These are phyloP conservation scores for Arthroderma sp. DNA, from an alignment of 2,329 filamentous ascomycete species.

Conservation along the genomic window DNA sequence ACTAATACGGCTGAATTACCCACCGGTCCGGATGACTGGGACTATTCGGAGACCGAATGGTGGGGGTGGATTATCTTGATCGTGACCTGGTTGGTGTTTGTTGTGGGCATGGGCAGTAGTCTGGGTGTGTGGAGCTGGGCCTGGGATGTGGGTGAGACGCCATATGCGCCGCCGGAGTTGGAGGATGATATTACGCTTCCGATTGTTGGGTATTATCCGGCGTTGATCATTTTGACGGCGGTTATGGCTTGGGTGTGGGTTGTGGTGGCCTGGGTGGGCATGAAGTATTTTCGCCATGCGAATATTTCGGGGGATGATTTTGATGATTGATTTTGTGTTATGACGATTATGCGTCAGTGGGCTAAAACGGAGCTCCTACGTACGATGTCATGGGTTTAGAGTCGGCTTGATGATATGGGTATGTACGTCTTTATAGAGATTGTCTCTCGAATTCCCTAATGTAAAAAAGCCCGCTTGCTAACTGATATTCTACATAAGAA, in stretches of 20 bases:
- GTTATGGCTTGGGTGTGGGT: slow-evolving; percentile 99
- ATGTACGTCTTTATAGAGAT: too few relatives aligned
- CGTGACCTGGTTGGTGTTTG: slow-evolving; percentile 90
- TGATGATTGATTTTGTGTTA: background rate
- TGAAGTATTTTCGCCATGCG: slow-evolving; percentile 98
- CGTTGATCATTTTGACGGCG: slow-evolving; percentile 77
- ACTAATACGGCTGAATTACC: slow-evolving; percentile 28
- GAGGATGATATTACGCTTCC: slow-evolving; percentile 91
- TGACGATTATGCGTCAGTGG: background rate
- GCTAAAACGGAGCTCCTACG: too few relatives aligned
- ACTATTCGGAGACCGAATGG: slow-evolving; percentile 90
- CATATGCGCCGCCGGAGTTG: slow-evolving; percentile 85
- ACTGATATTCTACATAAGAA: too few relatives aligned
- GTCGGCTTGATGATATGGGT: too few relatives aligned
- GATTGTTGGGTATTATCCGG: slow-evolving; percentile 94
- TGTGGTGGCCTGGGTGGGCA: slow-evolving; percentile 90
- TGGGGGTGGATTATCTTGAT: slow-evolving; percentile 93
- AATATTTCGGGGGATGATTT: slow-evolving; percentile 56
- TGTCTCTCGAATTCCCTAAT: too few relatives aligned
- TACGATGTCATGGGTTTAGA: too few relatives aligned
- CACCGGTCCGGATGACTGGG: slow-evolving; percentile 50
- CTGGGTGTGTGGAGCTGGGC: slow-evolving; percentile 96
- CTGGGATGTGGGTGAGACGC: slow-evolving; percentile 94
- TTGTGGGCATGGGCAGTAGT: slow-evolving; percentile 91
- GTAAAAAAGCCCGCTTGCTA: too few relatives aligned